Conservation (phyloP, 2,329 filamentous ascomycete species). For the Fonsecaea multimorphosa region DNA sequence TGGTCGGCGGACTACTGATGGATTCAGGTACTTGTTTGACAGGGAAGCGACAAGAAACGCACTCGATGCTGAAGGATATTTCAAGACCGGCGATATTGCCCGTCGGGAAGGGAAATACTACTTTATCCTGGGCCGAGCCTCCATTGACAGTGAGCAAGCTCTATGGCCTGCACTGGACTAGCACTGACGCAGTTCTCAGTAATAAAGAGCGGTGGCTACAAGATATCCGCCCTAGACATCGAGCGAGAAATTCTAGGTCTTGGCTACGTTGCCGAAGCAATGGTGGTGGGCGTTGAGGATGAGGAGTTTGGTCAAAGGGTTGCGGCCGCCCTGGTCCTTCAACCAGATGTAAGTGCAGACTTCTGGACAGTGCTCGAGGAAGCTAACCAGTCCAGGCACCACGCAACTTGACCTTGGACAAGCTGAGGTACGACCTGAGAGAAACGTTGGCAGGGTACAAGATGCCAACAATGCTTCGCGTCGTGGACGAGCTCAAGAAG, state of each 20-base stretch:
- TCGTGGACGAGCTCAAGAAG: constrained; percentile 55
- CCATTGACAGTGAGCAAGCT: constrained; percentile 56
- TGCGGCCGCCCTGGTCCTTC: constrained; percentile 47
- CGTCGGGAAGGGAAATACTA: constrained; percentile 43
- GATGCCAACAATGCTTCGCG: constrained; percentile 53
- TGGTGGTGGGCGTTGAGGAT: constrained; percentile 56
- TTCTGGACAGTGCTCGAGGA: too few relatives aligned
- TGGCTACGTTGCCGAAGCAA: constrained; percentile 54
- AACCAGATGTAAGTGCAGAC: neutral
- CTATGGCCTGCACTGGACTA: constrained; percentile 23
- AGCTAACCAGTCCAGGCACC: neutral
- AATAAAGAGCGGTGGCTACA: constrained; percentile 46
- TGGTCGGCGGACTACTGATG: neutral
- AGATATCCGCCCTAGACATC: constrained; percentile 57
- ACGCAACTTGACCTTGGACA: constrained; percentile 30
- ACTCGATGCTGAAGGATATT: constrained; percentile 45
- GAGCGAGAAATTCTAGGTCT: constrained; percentile 55
- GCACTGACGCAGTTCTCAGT: constrained; percentile 10
- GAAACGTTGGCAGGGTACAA: constrained; percentile 53
- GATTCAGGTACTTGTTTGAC: constrained; percentile 42
- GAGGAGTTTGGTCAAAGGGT: constrained; percentile 57
- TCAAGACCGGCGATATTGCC: constrained; percentile 48
- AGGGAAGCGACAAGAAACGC: constrained; percentile 38
- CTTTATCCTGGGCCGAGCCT: constrained; percentile 54
- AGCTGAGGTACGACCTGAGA: constrained; percentile 51